phyloP scores from a whole-genome alignment of 2,329 filamentous ascomycete genomes.

The Colletotrichum sansevieriae region DNA sequence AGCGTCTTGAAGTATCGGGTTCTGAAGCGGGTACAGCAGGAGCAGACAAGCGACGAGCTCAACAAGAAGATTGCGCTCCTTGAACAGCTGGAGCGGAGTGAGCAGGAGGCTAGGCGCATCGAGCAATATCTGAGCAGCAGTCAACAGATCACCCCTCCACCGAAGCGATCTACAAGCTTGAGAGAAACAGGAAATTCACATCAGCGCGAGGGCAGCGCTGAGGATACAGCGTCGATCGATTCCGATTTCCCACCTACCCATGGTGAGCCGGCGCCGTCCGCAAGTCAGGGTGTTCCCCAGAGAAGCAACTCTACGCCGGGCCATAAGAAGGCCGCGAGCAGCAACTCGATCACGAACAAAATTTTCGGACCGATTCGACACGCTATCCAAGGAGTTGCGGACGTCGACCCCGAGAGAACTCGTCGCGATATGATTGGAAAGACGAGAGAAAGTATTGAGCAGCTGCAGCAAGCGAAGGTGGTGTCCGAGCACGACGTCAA shows the following conservation, averaged over 20 bases:
- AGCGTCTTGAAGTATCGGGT: conserved; percentile 90
- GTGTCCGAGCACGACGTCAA: conserved; percentile 93
- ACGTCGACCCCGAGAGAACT: conserved; percentile 94
- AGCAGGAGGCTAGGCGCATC: conserved; percentile 91
- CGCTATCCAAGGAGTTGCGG: conserved; percentile 94
- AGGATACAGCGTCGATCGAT: conserved; percentile 91
- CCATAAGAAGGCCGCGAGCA: conserved; percentile 86
- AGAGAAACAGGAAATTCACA: conserved; percentile 61
- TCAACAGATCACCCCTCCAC: conserved; percentile 73
- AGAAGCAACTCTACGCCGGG: conserved; percentile 57
- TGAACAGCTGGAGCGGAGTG: conserved; percentile 92
- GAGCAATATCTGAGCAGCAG: conserved; percentile 90
- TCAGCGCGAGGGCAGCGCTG: conserved; percentile 67
- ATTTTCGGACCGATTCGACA: conserved; percentile 96
- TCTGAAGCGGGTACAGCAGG: conserved; percentile 94
- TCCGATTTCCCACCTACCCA: conserved; percentile 95
- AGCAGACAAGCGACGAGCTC: conserved; percentile 95
- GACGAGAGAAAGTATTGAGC: conserved; percentile 86
- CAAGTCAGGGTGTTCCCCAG: conserved; percentile 78
- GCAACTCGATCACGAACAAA: conserved; percentile 92
- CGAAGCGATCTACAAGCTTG: conserved; percentile 73
- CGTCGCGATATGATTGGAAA: conserved; percentile 95
- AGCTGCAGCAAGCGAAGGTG: conserved; percentile 91
- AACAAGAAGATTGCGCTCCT: conserved; percentile 86
- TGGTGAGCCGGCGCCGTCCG: conserved; percentile 80